Base-by-base conservation (phyloP, 106 monocot genomes). In the Allium sativum region DNA sequence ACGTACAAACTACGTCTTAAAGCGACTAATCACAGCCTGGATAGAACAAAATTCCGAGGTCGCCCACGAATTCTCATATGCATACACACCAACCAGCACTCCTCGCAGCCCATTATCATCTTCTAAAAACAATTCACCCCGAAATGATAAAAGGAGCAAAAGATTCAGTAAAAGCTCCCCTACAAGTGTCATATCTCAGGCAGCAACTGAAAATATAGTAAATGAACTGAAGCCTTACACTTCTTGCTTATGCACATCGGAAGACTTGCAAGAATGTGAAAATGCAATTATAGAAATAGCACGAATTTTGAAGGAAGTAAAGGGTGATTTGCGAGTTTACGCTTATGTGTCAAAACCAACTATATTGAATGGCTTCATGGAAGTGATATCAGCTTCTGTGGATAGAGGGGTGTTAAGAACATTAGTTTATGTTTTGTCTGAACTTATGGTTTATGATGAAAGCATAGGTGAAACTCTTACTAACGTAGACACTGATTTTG, bases 201-300 rank as follows among this genome's bases (percentile, higher is more conserved):
- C 76, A 56, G 69, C 81, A 10, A 66, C 55, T 42, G 77, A 81
- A 67, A 73, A 55, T 57, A 16, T 70, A 12, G 41, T 81, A 44
- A 77, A 70, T 67, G 60, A 46, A 16, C 66, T 81, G 47, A 77
- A 81, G 52, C 72, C 68, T 45, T 77, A 70, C 53, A 67, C 66
- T 12, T 70, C 43, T 6, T 70, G 73, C 43, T 66, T 81, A 12
- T 81, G 81, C 65, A 81, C 81, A 59, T 81, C 77, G n/a, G 77
- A 81, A 15, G 70, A 81, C 50, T 69, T 81, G 66, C 57, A 77
- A 70, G 81, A 77, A 70, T 81, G 76, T 62, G 81, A 81, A 62
- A 66, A 68, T 56, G 70, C 81, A 45, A 69, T 70, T 4, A 8
- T 77, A 45, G 50, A 15, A 44, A 66, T 81, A 65, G 77, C 81